Evolutionary conservation across 257 asterid species (phyloP), one percentile per base, ranked within the genome.

Genomic region (Mitragyna speciosa): DNA sequence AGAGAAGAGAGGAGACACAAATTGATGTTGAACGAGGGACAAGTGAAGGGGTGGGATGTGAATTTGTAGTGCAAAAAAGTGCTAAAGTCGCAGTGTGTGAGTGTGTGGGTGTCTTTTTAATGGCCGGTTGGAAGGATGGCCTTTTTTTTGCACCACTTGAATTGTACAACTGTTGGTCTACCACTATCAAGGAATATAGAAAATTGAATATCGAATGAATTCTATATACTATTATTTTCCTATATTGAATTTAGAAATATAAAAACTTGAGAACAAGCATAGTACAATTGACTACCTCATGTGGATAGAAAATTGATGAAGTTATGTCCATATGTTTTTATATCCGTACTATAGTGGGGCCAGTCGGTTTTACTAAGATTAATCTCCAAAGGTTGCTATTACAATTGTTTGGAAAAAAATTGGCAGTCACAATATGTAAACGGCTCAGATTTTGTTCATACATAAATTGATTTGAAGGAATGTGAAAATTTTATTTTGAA

Each of bases 31-130:
- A 80, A 91, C 68, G 93, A 88, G 83, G 88, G 85, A 81, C 79
- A 84, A 88, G 87, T 69, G 89, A 88, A 88, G 81, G 89, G 89
- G 86, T 80, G 83, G 90, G 89, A 82, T 73, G 88, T 61, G 85
- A 79, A 88, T 93, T 93, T 93, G 90, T 91, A 93, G 97, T 87
- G 89, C 86, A 72, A 83, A 84, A 86, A 86, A 86, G 93, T 83
- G 92, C 78, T 79, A 76, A 67, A 26, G 70, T 39, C 20, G 54
- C 16, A 66, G 78, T 78, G 85, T 80, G 72, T 84, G 58, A 45
- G 81, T 68, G 75, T 26, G 79, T 81, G 76, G 63, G 78, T 24
- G 58, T 33, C 3, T 58, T 26, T 67, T 75, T 36, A 51, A 2
- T 75, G 67, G 82, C 7, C 43, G 49, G 39, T 54, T 51, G 30